Conservation (phyloP, 805 yeast species). For the Grigorovia jiainica region DNA sequence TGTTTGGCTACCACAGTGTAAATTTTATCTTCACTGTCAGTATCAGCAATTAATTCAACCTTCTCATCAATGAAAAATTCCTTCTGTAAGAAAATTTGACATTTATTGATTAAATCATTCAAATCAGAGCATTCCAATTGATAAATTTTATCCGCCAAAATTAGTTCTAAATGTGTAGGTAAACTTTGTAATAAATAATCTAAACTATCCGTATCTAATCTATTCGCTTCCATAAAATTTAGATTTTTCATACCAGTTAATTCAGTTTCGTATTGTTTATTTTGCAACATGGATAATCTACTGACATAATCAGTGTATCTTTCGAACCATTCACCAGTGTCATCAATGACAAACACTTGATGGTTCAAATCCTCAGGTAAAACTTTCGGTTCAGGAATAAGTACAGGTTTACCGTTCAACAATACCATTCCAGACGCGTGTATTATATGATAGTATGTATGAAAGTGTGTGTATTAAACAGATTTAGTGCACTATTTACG, state of each 20-base stretch:
- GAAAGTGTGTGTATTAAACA: no score
- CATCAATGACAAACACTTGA: constrained; percentile 68
- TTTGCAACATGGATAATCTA: constrained; percentile 57
- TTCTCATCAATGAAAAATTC: constrained; percentile 86
- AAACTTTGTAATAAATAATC: constrained; percentile 59
- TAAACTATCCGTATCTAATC: constrained; percentile 54
- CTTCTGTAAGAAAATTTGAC: constrained; percentile 57
- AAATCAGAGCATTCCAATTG: constrained; percentile 69
- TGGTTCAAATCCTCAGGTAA: constrained; percentile 31
- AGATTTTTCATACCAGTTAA: constrained; percentile 82
- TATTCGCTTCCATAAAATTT: constrained; percentile 77
- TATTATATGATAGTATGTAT: background rate
- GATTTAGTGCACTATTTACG: no score
- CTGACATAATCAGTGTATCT: constrained; percentile 63
- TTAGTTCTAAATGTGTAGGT: constrained; percentile 83
- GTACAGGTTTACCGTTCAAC: background rate
- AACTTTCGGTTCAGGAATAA: background rate
- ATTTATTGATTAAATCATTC: constrained; percentile 74
- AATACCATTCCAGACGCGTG: background rate
- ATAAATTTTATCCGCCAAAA: constrained; percentile 69
- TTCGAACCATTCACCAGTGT: constrained; percentile 83
- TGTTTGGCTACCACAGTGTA: background rate
- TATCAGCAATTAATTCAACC: constrained; percentile 28
- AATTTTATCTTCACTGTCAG: background rate
- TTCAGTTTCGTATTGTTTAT: constrained; percentile 79